Conservation (phyloP, 495 filamentous ascomycete species). For the Aspergillus bertholletiae region DNA sequence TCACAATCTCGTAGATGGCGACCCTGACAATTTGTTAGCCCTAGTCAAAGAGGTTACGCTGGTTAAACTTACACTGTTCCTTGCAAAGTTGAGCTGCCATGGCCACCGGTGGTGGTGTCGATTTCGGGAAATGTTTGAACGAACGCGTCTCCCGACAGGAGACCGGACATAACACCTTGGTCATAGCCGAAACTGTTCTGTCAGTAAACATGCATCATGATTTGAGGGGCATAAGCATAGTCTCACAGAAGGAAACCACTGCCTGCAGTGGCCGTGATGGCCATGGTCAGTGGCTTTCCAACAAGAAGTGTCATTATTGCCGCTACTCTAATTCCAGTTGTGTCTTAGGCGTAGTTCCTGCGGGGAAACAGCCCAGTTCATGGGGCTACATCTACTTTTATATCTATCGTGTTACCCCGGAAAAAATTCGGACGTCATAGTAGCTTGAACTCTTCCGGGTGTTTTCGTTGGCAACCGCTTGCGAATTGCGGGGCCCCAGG, state of each 20-base stretch:
- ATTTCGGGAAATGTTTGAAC: slow-evolving; percentile 30
- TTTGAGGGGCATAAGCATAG: too few relatives aligned
- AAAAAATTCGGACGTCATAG: not conserved
- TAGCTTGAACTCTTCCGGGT: not conserved
- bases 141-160: slow-evolving; percentile 31
- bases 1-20: slow-evolving; percentile 36
- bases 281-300: slow-evolving; percentile 22
- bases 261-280: slow-evolving; percentile 39
- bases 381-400: not conserved
- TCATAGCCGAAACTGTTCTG: slow-evolving; percentile 37
- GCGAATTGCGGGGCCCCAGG: not conserved
- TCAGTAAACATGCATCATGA: not conserved
- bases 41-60: not conserved
- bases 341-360: not conserved
- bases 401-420: not conserved
- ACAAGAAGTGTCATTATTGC: slow-evolving; percentile 24
- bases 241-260: slow-evolving; percentile 39
- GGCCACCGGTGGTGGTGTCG: slow-evolving; percentile 25
- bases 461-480: not conserved
- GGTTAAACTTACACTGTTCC: slow-evolving; percentile 29
- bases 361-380: not conserved
- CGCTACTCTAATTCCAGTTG: not conserved
- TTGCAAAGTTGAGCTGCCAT: slow-evolving; percentile 33
- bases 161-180: slow-evolving; percentile 42
- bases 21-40: slow-evolving; percentile 17